phyloP scores from a whole-genome alignment of 129 eudicot genomes.

The Chrysanthemum makinoi region DNA sequence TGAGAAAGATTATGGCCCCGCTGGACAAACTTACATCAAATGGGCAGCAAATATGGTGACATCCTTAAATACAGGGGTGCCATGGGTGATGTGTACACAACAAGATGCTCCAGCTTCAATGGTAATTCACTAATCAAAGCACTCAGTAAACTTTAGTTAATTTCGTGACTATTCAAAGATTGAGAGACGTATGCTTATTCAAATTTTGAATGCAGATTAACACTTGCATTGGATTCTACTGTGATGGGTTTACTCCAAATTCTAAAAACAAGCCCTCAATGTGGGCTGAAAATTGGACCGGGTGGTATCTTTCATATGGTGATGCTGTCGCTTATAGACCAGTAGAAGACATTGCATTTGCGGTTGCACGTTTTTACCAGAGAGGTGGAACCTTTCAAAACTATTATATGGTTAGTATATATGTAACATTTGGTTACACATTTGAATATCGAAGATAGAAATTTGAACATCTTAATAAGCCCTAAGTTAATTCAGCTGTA shows the following conservation, averaged over 20 bases:
- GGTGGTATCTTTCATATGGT: slow-evolving; percentile 26
- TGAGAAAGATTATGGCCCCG: slow-evolving; percentile 53
- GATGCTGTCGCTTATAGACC: slow-evolving; percentile 34
- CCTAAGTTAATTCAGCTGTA: too few species aligned
- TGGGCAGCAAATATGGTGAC: slow-evolving; percentile 95
- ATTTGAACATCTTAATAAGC: not conserved
- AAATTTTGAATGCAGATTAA: slow-evolving; percentile 27
- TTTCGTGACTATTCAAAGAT: too few species aligned
- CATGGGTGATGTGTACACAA: slow-evolving; percentile 92
- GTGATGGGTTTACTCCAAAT: slow-evolving; percentile 36
- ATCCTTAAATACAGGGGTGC: slow-evolving; percentile 53
- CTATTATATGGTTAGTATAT: slow-evolving; percentile 35
- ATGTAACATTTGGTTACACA: not conserved
- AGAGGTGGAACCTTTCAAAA: slow-evolving; percentile 38
- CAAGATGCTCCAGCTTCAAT: slow-evolving; percentile 95
- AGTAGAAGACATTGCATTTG: slow-evolving; percentile 39
- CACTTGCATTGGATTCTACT: slow-evolving; percentile 42
- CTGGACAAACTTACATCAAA: slow-evolving; percentile 61
- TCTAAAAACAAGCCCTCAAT: slow-evolving; percentile 33
- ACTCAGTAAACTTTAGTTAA: too few species aligned
- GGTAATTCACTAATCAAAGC: slow-evolving; percentile 29
- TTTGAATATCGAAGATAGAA: not conserved
- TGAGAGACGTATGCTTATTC: too few species aligned
- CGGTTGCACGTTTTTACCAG: slow-evolving; percentile 35
- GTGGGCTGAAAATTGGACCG: slow-evolving; percentile 41